Percentiles rank a stretch among this genome's conserved stretches.
phyloP scores from a whole-genome alignment of 2,329 filamentous ascomycete species.

The Byssochlamys sp. region DNA sequence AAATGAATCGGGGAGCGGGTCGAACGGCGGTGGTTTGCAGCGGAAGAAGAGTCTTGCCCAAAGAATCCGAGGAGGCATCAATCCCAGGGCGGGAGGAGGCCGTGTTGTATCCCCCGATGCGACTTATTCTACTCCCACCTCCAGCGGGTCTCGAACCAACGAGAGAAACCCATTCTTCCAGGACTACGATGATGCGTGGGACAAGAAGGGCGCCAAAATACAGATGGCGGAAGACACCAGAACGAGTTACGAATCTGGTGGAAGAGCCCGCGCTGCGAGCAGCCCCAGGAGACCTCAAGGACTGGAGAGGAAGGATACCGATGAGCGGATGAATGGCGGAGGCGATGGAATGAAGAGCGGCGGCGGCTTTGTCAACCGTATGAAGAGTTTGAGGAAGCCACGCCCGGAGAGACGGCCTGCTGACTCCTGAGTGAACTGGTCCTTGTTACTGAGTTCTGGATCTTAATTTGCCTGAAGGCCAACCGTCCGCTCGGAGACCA shows the following conservation, averaged over 20 bases:
- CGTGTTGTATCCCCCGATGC: slow-evolving; percentile 51
- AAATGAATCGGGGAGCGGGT: slow-evolving; percentile 41
- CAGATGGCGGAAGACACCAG: slow-evolving; percentile 41
- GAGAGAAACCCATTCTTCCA: slow-evolving; percentile 72
- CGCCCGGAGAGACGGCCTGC: slow-evolving; percentile 29
- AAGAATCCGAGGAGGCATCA: slow-evolving; percentile 70
- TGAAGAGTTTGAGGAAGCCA: slow-evolving; percentile 64
- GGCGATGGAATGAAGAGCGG: slow-evolving; percentile 38
- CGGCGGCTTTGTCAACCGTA: slow-evolving; percentile 63
- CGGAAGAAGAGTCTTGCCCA: slow-evolving; percentile 94
- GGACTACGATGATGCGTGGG: slow-evolving; percentile 62
- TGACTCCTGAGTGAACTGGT: neutral
- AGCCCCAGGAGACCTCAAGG: slow-evolving; percentile 46
- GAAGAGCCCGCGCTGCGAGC: slow-evolving; percentile 42
- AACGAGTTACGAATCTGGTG: slow-evolving; percentile 10
- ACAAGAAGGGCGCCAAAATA: slow-evolving; percentile 54
- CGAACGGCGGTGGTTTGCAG: slow-evolving; percentile 54
- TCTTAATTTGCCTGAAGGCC: neutral
- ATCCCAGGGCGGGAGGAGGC: slow-evolving; percentile 48
- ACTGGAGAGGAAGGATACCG: slow-evolving; percentile 57
- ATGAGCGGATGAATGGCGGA: slow-evolving; percentile 39
- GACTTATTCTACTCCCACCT: slow-evolving; percentile 17
- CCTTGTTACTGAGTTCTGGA: neutral
- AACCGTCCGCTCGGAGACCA: neutral
- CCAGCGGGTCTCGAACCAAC: slow-evolving; percentile 23